Conservation (phyloP, 352 stramenopile genomes). For the Phytophthora hybrid region DNA sequence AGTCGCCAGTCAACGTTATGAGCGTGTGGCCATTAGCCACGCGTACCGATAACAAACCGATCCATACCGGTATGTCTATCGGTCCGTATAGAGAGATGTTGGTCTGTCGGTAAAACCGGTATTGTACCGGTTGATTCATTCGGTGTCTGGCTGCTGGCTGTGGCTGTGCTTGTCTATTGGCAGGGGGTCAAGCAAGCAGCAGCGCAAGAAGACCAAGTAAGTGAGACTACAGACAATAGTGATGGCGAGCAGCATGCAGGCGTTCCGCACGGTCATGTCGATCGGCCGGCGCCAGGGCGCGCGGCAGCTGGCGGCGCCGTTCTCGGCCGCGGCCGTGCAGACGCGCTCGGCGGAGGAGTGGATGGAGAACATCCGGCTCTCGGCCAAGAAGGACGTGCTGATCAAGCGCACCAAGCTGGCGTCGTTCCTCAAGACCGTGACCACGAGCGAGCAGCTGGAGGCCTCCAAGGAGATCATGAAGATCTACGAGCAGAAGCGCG, state of each 20-base stretch:
- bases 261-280: slow-evolving; percentile 72
- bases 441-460: slow-evolving; percentile 81
- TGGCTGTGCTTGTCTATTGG: slow-evolving; percentile 30
- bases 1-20: neutral
- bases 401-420: slow-evolving; percentile 89
- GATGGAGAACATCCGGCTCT: slow-evolving; percentile 84
- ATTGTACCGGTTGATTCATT: neutral
- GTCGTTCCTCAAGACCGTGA: slow-evolving; percentile 87
- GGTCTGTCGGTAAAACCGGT: neutral
- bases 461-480: slow-evolving; percentile 89
- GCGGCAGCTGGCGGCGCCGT: slow-evolving; percentile 39
- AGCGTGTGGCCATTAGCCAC: too few species aligned
- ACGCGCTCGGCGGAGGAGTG: slow-evolving; percentile 73
- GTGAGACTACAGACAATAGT: too few species aligned
- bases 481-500: slow-evolving; percentile 88
- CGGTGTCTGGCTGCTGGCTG: slow-evolving; percentile 4
- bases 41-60: too few species aligned
- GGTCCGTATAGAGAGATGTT: too few species aligned
- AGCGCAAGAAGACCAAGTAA: neutral
- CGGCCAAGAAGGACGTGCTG: slow-evolving; percentile 75
- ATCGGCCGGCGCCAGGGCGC: slow-evolving; percentile 60
- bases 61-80: too few species aligned
- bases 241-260: slow-evolving; percentile 61
- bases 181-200: neutral
- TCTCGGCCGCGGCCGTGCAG: slow-evolving; percentile 43